Evolutionary conservation across 1,139 yeast species (phyloP).

Genomic region (Citeromyces siamensis): DNA sequence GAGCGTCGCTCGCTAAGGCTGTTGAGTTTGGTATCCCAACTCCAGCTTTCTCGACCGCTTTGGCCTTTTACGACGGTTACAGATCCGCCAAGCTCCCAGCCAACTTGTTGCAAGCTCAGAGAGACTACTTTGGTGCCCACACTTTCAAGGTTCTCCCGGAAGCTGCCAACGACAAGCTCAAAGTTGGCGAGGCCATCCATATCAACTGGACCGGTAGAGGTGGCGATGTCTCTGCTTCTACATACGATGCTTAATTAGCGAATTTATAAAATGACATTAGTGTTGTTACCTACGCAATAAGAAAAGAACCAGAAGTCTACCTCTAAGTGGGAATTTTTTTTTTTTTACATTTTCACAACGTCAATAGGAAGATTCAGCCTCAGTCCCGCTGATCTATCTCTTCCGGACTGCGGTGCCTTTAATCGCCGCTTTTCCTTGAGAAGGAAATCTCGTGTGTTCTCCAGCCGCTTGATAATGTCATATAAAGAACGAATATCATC

Average conservation of each 20-base stretch:
- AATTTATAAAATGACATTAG: slow-evolving; percentile 3
- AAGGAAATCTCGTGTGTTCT: not conserved
- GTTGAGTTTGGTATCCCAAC: slow-evolving; percentile 86
- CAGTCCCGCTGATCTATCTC: not conserved
- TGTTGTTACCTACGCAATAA: too few species aligned
- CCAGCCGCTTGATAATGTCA: not conserved
- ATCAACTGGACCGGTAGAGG: slow-evolving; percentile 99
- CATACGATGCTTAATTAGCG: slow-evolving; percentile 67
- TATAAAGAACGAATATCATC: not conserved
- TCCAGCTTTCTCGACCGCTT: slow-evolving; percentile 95
- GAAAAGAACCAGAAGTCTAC: too few species aligned
- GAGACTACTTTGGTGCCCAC: slow-evolving; percentile 99
- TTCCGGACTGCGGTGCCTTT: not conserved
- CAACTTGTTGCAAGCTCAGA: slow-evolving; percentile 96
- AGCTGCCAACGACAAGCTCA: slow-evolving; percentile 59
- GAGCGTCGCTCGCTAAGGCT: slow-evolving; percentile 72
- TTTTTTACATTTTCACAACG: not conserved
- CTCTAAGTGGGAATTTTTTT: not conserved
- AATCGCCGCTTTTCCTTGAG: not conserved
- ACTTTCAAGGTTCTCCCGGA: slow-evolving; percentile 94
- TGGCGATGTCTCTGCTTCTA: slow-evolving; percentile 92
- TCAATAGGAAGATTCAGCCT: not conserved
- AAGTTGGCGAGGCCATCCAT: slow-evolving; percentile 79
- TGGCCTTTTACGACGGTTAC: slow-evolving; percentile 98
- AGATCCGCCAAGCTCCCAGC: slow-evolving; percentile 95